Percentiles rank a stretch among this genome's conserved stretches.
Conservation (phyloP, 306 rosid genomes). For the Begonia fuchsioides region DNA sequence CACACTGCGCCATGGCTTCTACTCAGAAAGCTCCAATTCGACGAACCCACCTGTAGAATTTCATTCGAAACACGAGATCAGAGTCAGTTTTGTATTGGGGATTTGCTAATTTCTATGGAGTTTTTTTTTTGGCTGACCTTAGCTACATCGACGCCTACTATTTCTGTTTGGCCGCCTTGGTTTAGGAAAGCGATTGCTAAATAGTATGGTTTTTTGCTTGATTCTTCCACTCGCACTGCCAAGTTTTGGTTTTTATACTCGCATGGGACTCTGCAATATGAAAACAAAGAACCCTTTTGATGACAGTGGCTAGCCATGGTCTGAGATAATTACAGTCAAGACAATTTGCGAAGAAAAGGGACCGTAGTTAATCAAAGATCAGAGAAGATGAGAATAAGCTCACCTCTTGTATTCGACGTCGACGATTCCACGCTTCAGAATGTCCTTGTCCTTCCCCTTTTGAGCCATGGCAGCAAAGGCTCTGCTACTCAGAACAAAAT, state of each 20-base stretch:
- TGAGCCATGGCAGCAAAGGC: slow-evolving; percentile 63
- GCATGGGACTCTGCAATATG: slow-evolving; percentile 48
- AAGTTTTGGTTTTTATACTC: slow-evolving; percentile 48
- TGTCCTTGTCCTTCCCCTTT: slow-evolving; percentile 22
- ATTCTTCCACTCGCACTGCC: slow-evolving; percentile 67
- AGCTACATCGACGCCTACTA: slow-evolving; percentile 70
- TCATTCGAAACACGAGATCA: neutral
- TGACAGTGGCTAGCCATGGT: too few relatives aligned
- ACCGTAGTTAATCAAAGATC: neutral
- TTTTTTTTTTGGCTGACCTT: slow-evolving; percentile 24
- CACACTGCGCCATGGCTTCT: slow-evolving; percentile 65
- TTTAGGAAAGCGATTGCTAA: slow-evolving; percentile 53
- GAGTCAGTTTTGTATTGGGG: too few relatives aligned
- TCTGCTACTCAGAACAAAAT: slow-evolving; percentile 59
- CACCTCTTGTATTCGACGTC: slow-evolving; percentile 82
- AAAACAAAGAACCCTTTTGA: neutral
- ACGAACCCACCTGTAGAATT: slow-evolving; percentile 35
- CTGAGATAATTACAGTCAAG: too few relatives aligned
- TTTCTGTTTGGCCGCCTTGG: slow-evolving; percentile 97
- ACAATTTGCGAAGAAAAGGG: neutral
- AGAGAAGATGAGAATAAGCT: neutral
- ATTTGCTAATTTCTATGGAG: neutral
- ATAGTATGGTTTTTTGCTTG: slow-evolving; percentile 50
- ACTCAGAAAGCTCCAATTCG: slow-evolving; percentile 48
- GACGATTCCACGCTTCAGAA: slow-evolving; percentile 45